A percentile compares a stretch with the other conserved stretches of the same genome.
Evolutionary conservation across 1,284 basidiomycete species (phyloP).

Genomic region (Sanguinoderma infundibulare): DNA sequence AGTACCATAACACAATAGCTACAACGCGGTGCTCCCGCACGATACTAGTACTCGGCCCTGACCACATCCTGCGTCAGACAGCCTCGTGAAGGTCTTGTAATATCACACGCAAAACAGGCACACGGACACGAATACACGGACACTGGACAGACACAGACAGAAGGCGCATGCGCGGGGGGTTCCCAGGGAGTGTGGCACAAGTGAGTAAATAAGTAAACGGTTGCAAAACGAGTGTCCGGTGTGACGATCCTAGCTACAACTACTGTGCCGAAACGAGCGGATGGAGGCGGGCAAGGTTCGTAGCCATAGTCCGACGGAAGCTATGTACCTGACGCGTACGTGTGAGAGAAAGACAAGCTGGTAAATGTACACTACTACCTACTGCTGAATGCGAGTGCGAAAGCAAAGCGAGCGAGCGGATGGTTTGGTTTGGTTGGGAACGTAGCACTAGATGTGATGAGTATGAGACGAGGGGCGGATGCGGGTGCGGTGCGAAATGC

Average conservation of each 20-base stretch:
- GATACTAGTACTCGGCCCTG: neutral
- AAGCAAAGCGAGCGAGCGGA: neutral
- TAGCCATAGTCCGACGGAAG: constrained; percentile 15
- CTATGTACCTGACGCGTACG: constrained; percentile 3
- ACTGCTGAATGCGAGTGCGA: neutral
- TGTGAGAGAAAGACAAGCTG: neutral
- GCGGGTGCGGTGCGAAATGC: too few relatives aligned
- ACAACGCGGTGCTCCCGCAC: constrained; percentile 9
- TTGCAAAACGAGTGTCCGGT: constrained; percentile 12
- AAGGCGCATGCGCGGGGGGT: neutral
- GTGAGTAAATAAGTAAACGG: constrained; percentile 11
- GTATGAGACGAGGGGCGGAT: neutral
- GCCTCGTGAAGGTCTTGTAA: neutral
- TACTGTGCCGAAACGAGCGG: constrained; percentile 15
- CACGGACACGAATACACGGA: neutral
- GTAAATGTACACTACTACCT: constrained; percentile 1
- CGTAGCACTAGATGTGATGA: neutral
- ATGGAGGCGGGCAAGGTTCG: constrained; percentile 11
- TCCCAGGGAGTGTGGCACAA: constrained; percentile 9
- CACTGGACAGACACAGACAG: neutral
- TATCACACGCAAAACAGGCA: neutral
- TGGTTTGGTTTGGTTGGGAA: too few relatives aligned
- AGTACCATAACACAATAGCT: constrained; percentile 22
- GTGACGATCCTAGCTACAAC: constrained; percentile 12
- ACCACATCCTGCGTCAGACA: neutral